Conservation (phyloP, 768 basidiomycete species). For the Tylopilus sp. region DNA sequence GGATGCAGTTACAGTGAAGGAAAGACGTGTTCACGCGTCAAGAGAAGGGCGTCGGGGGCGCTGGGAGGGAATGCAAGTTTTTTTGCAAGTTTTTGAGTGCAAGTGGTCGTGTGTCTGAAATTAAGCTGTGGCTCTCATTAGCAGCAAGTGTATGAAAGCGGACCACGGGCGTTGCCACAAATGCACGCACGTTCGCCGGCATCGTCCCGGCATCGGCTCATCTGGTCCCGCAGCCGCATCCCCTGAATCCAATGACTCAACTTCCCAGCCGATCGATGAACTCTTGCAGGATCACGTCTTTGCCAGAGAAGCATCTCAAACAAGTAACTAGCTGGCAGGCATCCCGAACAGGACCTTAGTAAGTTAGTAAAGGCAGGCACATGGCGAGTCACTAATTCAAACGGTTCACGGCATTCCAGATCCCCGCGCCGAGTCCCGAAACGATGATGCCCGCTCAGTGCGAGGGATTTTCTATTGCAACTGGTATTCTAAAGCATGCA, state of each 20-base stretch:
- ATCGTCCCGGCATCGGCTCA: conserved; percentile 21
- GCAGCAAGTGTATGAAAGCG: conserved; percentile 20
- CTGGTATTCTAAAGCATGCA: conserved; percentile 7
- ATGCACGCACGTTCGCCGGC: conserved; percentile 39
- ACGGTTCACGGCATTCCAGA: conserved; percentile 25
- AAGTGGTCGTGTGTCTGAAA: conserved; percentile 39
- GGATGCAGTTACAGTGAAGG: conserved; percentile 4
- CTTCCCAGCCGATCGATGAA: too few species aligned
- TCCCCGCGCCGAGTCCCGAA: conserved; percentile 5
- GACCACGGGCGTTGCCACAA: conserved; percentile 25
- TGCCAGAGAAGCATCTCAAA: conserved; percentile 5
- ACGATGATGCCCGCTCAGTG: background rate
- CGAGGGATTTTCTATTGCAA: background rate
- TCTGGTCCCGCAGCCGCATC: conserved; percentile 5
- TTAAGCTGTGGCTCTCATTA: conserved; percentile 24
- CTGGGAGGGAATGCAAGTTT: conserved; percentile 14
- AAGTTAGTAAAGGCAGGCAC: conserved; percentile 15
- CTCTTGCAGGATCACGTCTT: conserved; percentile 1
- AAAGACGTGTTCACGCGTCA: conserved; percentile 4
- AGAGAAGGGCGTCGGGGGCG: conserved; percentile 6
- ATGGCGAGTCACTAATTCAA: conserved; percentile 22
- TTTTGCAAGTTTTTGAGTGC: conserved; percentile 24
- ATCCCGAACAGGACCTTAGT: too few species aligned
- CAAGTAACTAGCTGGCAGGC: too few species aligned
- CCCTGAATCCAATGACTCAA: conserved; percentile 26